Percentiles rank a stretch among this genome's conserved stretches.
These are phyloP conservation scores for Poa pratensis DNA, from an alignment of 176 grass and related monocot genomes.

Conservation along the genomic window DNA sequence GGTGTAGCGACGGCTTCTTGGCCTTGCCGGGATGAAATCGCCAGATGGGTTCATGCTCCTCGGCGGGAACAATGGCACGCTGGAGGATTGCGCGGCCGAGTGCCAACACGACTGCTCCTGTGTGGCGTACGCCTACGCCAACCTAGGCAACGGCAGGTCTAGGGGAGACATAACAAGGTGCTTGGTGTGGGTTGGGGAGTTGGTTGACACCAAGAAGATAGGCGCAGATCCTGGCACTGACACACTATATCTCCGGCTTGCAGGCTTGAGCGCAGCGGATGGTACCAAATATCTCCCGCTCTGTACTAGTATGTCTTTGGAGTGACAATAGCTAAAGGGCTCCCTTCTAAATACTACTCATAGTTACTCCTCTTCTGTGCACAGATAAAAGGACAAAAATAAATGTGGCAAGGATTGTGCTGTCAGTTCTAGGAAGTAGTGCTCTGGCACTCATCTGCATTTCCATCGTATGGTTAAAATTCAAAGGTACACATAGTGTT, in stretches of 20 bases:
- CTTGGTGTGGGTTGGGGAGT: slow-evolving; percentile 40
- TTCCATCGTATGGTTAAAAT: background rate
- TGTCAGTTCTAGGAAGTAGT: background rate
- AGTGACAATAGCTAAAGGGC: too few relatives aligned
- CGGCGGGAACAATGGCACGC: background rate
- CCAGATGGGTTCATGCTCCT: slow-evolving; percentile 1
- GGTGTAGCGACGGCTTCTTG: slow-evolving; percentile 22
- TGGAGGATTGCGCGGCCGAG: slow-evolving; percentile 29
- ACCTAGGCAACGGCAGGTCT: background rate
- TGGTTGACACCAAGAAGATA: slow-evolving; percentile 30
- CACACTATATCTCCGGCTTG: slow-evolving; percentile 49
- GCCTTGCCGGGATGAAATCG: background rate
- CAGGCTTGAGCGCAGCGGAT: background rate
- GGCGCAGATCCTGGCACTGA: background rate
- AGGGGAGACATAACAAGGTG: background rate
- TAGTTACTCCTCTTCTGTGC: background rate
- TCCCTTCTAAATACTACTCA: too few relatives aligned
- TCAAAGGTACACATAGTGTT: background rate
- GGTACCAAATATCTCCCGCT: background rate
- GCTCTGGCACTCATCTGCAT: background rate
- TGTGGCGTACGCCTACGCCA: slow-evolving; percentile 38
- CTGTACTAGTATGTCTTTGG: background rate
- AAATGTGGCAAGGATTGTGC: background rate
- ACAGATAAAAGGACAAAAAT: background rate
- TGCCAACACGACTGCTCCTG: slow-evolving; percentile 56